phyloP scores from a whole-genome alignment of 1,284 basidiomycete genomes.

The Exobasidium rhododendri region DNA sequence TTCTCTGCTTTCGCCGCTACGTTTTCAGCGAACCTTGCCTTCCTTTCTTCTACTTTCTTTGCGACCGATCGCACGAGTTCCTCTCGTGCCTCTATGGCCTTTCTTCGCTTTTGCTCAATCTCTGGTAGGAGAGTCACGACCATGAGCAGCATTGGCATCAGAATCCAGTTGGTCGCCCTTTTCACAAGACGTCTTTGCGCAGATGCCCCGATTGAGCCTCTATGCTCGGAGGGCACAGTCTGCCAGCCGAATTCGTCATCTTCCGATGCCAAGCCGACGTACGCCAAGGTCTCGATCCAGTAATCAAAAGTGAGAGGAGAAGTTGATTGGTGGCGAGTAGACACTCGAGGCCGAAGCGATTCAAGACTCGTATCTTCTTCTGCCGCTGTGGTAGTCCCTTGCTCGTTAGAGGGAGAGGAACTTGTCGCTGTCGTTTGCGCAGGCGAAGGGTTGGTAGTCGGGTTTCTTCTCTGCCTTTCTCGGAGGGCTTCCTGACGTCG shows the following conservation, averaged over 20 bases:
- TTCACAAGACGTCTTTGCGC: neutral
- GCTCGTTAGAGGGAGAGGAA: conserved; percentile 18
- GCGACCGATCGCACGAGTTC: conserved; percentile 11
- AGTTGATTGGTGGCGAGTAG: conserved; percentile 15
- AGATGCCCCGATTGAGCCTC: neutral
- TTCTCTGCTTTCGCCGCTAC: conserved; percentile 10
- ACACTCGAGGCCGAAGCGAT: conserved; percentile 17
- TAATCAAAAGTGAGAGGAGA: conserved; percentile 22
- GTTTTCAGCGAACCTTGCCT: neutral
- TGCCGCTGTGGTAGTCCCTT: neutral
- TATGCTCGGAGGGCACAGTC: neutral
- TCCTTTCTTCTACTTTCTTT: conserved; percentile 17
- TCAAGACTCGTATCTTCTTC: neutral
- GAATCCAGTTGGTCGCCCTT: neutral
- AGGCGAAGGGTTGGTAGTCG: too few relatives aligned
- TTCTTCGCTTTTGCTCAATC: conserved; percentile 30
- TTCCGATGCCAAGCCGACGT: conserved; percentile 27
- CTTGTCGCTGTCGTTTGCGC: neutral
- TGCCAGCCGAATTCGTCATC: conserved; percentile 30
- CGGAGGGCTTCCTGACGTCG: neutral
- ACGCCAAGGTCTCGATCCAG: conserved; percentile 33
- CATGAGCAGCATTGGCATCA: conserved; percentile 30
- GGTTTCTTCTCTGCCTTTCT: neutral
- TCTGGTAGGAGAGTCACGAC: conserved; percentile 32
- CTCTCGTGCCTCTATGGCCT: conserved; percentile 33